These are phyloP conservation scores for Neofusicoccum parvum DNA, from an alignment of 2,329 filamentous ascomycete species.

Conservation along the genomic window DNA sequence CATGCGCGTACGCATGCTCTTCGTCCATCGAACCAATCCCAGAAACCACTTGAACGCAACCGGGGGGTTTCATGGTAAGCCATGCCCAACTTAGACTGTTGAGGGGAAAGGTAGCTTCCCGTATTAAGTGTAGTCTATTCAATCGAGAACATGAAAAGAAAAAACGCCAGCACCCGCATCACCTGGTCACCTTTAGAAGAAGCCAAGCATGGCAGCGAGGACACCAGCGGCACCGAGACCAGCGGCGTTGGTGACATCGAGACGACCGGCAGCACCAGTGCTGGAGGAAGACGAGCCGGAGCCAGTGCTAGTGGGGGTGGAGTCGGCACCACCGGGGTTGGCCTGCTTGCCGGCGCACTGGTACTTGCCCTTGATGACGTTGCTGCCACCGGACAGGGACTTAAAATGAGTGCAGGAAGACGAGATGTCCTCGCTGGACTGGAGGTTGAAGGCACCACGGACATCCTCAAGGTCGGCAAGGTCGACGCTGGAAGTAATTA, in stretches of 20 bases:
- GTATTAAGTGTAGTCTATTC: conserved; percentile 40
- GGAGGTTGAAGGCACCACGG: conserved; percentile 54
- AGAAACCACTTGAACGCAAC: conserved; percentile 7
- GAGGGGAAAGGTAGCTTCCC: conserved; percentile 2
- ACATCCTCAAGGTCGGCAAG: conserved; percentile 60
- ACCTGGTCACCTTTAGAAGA: conserved; percentile 43
- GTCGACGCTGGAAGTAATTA: conserved; percentile 60
- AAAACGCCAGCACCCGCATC: conserved; percentile 38
- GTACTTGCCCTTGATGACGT: conserved; percentile 47
- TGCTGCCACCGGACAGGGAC: conserved; percentile 40
- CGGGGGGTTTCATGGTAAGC: conserved; percentile 7
- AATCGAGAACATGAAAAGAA: conserved; percentile 28
- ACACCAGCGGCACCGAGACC: conserved; percentile 50
- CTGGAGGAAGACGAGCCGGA: conserved; percentile 28
- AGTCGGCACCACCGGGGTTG: conserved; percentile 40
- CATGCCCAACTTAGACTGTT: conserved; percentile 15
- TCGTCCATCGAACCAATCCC: conserved; percentile 1
- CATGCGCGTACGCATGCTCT: conserved; percentile 15
- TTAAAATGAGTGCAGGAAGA: conserved; percentile 46
- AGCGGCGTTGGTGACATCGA: conserved; percentile 43
- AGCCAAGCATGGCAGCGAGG: conserved; percentile 49
- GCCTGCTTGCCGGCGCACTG: conserved; percentile 43
- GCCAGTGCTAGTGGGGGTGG: conserved; percentile 36
- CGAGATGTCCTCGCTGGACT: conserved; percentile 47
- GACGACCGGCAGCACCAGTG: conserved; percentile 41